Evolutionary conservation across 192 early-diverging fungal species (phyloP), one percentile per base, ranked within the genome.

Genomic region (Martensiomyces pterosporus): DNA sequence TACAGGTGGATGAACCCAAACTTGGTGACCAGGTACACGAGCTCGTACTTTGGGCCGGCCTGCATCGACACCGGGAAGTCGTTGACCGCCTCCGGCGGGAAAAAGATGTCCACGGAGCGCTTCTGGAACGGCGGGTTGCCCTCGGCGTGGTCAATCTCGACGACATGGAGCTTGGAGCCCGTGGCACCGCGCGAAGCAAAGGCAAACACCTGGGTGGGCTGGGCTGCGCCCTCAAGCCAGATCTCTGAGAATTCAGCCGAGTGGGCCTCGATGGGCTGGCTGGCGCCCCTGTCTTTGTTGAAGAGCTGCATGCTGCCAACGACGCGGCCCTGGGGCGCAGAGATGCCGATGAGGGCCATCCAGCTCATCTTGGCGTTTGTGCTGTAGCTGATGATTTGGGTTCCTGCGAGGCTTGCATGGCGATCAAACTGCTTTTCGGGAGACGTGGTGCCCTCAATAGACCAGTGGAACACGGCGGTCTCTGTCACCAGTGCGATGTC

Each of bases 61-160:
- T 97, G 94, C 92, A 97, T 94, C 4, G 92, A 80, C 2, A 99
- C 93, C 17, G 96, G 96, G 64, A 97, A 99, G 61, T 99, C 96
- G 42, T 72, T 81, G 18, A 84, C 85, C 18, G 93, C 92, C 66
- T 97, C 96, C 18, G 92, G 77, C n/a, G 96, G 96, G 82, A 97
- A 99, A 67, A 85, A 92, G 15, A 99, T 80, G 53, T 97, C 93
- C 15, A 91, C 88, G 4, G 91, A 81, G 48, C 84, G 84, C 75
- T 97, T 99, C 54, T 82, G 80, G 73, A 90, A 97, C 22, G 76
- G 64, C 25, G 94, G 91, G 47, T 91, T 89, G 46, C 90, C 90
- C 18, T 96, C 92, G 35, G 84, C 86, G 58, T 93, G 93, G 70
- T 97, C 92, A 40, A 97, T 89, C 70, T 97, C 94, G 32, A 97